Evolutionary conservation across 306 rosid species (phyloP), one percentile per base, ranked within the genome.

Genomic region (Fragaria iinumae): DNA sequence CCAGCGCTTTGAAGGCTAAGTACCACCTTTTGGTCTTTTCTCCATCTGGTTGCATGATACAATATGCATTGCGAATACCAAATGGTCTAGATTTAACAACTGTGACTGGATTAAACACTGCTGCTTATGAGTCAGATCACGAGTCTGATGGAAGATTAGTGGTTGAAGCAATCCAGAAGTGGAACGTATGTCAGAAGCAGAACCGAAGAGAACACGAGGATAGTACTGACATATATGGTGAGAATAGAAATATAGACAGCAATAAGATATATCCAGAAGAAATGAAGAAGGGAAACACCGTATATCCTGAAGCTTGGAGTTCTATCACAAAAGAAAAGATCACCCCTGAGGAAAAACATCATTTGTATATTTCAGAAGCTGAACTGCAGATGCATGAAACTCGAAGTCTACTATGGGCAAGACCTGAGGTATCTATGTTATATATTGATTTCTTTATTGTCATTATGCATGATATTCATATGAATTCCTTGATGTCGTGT

Each of bases 311-410:
- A 85, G 70, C 77, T 18, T 75, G 78, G 72, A 87, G 88, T 69
- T 74, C 67, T 8, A 63, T 62, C 32, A 29, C 64, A 25, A 90
- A 90, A 85, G 82, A 76, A 59, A 89, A 80, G 82, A 78, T 82
- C 36, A 76, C 71, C 69, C 79, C 73, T 6, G 93, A 86, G 82
- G 99, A 93, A 67, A 79, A 82, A 41, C 89, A 80, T 73, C 98
- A 91, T 77, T 79, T 93, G 75, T 92, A 88, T 86, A 96, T 96
- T 73, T 87, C 99, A 73, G 98, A 96, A 88, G 98, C 93, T n/a
- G 99, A 96, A 86, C 83, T 96, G 78, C 96, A 83, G 83, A 92
- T 91, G 97, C 96, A 92, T 82, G 88, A 79, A 77, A 64, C 86
- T 77, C 88, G 64, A 72, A 77, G 62, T 76, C 91, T 91, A n/a